phyloP scores from a whole-genome alignment of 23 red algal species.

The Cyanidiococcus yangmingshanensis region DNA sequence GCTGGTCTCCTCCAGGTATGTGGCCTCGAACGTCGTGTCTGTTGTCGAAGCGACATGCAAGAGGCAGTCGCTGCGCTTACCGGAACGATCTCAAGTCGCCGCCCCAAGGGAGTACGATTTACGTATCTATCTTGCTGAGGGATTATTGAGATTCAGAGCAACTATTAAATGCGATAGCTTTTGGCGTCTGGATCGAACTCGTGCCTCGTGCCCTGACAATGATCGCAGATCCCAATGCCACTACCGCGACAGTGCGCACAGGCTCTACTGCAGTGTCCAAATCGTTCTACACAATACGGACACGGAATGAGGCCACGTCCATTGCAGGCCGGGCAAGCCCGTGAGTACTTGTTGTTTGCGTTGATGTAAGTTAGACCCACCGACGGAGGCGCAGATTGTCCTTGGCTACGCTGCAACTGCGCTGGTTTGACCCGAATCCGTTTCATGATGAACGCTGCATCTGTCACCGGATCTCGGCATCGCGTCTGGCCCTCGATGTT shows the following conservation, averaged over 20 bases:
- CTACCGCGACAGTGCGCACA: slow-evolving; percentile 13
- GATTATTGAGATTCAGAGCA: neutral
- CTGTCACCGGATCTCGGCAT: no score
- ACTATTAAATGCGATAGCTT: neutral
- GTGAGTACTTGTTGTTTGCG: neutral
- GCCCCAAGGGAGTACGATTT: no score
- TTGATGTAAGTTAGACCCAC: neutral
- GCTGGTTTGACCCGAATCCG: no score
- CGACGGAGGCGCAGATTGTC: neutral
- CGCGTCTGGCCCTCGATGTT: no score
- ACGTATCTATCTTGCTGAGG: no score
- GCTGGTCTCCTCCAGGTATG: no score
- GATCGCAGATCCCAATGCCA: neutral
- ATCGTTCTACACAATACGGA: neutral
- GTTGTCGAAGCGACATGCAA: no score
- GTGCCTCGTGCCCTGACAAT: neutral
- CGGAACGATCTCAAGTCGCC: no score
- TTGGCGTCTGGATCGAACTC: neutral
- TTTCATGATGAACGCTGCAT: no score
- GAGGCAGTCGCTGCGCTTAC: no score
- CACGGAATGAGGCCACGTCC: slow-evolving; percentile 2
- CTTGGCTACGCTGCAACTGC: no score
- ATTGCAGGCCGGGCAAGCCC: neutral
- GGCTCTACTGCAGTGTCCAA: neutral
- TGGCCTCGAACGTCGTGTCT: no score